Evolutionary conservation across 2,329 filamentous ascomycete genomes (phyloP).

Genomic region (Albophoma yamanashiensis): DNA sequence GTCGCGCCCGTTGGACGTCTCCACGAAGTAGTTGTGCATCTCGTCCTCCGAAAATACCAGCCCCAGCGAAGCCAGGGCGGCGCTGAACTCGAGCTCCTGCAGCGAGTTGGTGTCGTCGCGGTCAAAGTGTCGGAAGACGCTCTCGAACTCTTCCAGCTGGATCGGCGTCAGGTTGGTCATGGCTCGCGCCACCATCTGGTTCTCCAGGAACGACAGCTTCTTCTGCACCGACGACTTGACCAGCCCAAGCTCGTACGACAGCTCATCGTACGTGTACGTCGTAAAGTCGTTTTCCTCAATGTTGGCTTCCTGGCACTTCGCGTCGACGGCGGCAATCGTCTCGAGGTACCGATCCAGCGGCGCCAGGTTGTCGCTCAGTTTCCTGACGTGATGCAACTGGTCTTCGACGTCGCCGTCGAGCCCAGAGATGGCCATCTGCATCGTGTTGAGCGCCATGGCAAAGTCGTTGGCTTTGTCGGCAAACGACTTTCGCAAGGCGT

Average conservation of each 20-base stretch:
- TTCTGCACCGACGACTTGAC: conserved; percentile 90
- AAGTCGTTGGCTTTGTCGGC: conserved; percentile 99
- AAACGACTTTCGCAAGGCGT: conserved; percentile 81
- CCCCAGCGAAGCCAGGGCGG: conserved; percentile 86
- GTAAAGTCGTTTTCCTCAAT: conserved; percentile 99
- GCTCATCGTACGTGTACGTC: conserved; percentile 96
- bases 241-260: conserved; percentile 84
- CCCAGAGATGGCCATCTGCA: conserved; percentile 91
- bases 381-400: conserved; percentile 77
- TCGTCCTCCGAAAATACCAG: conserved; percentile 95
- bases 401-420: conserved; percentile 95
- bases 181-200: conserved; percentile 94
- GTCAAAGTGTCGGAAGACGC: conserved; percentile 96
- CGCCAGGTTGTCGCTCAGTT: conserved; percentile 72
- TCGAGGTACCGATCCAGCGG: conserved; percentile 87
- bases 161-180: conserved; percentile 99
- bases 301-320: conserved; percentile 88
- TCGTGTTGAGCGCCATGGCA: conserved; percentile 85
- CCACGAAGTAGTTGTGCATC: conserved; percentile 91
- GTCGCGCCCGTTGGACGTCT: conserved; percentile 69
- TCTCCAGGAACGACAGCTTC: conserved; percentile 93
- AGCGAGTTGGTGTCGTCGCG: conserved; percentile 83
- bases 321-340: conserved; percentile 75
- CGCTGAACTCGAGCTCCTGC: conserved; percentile 90
- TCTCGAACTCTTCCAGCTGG: conserved; percentile 96